A percentile compares a stretch with the other conserved stretches of the same genome.
Evolutionary conservation across 179 eudicot species (phyloP).

Genomic region (Corrigiola litoralis): DNA sequence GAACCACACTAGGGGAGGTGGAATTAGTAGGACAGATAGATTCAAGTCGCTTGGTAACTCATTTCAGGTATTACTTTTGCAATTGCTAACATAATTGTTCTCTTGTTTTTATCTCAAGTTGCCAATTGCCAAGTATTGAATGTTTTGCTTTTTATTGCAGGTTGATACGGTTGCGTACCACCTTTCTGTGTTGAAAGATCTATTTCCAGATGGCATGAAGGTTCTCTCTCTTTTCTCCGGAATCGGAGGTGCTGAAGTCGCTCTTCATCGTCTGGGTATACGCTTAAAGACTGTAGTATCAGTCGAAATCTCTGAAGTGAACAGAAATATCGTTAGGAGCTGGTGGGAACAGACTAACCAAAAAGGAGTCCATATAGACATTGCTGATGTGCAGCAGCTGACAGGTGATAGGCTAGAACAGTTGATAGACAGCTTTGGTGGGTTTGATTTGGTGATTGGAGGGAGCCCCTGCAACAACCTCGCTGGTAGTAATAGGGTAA

Average conservation of each 20-base stretch:
- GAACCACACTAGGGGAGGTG: slow-evolving; percentile 61
- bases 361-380: slow-evolving; percentile 24
- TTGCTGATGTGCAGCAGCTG: slow-evolving; percentile 29
- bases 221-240: slow-evolving; percentile 77
- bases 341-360: slow-evolving; percentile 38
- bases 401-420: slow-evolving; percentile 27
- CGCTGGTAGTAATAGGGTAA: slow-evolving; percentile 37
- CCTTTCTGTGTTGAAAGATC: slow-evolving; percentile 56
- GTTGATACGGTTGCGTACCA: slow-evolving; percentile 90
- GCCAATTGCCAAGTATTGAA: neutral
- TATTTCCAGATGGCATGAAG: slow-evolving; percentile 58
- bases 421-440: slow-evolving; percentile 19
- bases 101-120: neutral
- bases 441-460: slow-evolving; percentile 37
- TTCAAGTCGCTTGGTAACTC: slow-evolving; percentile 58
- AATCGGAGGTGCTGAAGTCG: slow-evolving; percentile 88
- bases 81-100: neutral
- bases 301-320: slow-evolving; percentile 45
- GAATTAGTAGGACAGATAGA: slow-evolving; percentile 48
- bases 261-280: slow-evolving; percentile 69
- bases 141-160: slow-evolving; percentile 25
- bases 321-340: slow-evolving; percentile 20
- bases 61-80: slow-evolving; percentile 40
- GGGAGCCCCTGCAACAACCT: slow-evolving; percentile 48
- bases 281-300: slow-evolving; percentile 58